Conservation (phyloP, 2,329 filamentous ascomycete genomes). For the Cercospora sp. region DNA sequence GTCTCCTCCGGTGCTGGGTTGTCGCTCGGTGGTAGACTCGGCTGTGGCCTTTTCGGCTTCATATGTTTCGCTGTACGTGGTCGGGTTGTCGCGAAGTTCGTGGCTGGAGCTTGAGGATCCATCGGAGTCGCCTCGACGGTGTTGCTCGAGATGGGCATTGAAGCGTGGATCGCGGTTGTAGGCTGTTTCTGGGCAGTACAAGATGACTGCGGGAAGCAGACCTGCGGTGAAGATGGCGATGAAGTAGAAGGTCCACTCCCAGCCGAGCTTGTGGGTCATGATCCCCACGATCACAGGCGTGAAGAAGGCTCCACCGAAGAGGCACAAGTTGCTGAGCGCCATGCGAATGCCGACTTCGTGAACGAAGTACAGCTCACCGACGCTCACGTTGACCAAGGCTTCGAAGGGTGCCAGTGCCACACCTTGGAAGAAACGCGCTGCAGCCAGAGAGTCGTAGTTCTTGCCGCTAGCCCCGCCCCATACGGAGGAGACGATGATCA, state of each 20-base stretch:
- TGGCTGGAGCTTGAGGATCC: constrained; percentile 9
- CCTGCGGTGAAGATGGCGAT: constrained; percentile 78
- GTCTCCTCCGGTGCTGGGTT: constrained; percentile 1
- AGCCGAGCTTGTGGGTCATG: constrained; percentile 74
- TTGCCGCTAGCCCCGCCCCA: constrained; percentile 73
- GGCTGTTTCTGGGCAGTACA: constrained; percentile 83
- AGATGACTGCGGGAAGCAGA: constrained; percentile 69
- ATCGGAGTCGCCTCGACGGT: constrained; percentile 2
- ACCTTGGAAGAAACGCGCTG: constrained; percentile 81
- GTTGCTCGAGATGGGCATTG: constrained; percentile 64
- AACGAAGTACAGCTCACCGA: constrained; percentile 89
- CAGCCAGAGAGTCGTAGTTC: constrained; percentile 71
- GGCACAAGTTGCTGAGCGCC: constrained; percentile 73
- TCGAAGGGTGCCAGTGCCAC: constrained; percentile 87
- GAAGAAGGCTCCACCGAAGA: constrained; percentile 71
- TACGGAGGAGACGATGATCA: constrained; percentile 71
- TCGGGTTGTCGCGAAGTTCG: constrained; percentile 14
- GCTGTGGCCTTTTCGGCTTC: background rate
- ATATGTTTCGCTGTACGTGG: constrained; percentile 1
- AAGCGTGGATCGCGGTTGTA: constrained; percentile 66
- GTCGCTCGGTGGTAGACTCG: background rate
- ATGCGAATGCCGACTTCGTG: constrained; percentile 80
- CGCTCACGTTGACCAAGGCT: constrained; percentile 80
- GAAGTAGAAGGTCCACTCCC: constrained; percentile 86
- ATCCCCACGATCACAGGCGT: constrained; percentile 91